These are phyloP conservation scores for Phialocephala sp. DNA, from an alignment of 2,329 filamentous ascomycete genomes.

Conservation along the genomic window DNA sequence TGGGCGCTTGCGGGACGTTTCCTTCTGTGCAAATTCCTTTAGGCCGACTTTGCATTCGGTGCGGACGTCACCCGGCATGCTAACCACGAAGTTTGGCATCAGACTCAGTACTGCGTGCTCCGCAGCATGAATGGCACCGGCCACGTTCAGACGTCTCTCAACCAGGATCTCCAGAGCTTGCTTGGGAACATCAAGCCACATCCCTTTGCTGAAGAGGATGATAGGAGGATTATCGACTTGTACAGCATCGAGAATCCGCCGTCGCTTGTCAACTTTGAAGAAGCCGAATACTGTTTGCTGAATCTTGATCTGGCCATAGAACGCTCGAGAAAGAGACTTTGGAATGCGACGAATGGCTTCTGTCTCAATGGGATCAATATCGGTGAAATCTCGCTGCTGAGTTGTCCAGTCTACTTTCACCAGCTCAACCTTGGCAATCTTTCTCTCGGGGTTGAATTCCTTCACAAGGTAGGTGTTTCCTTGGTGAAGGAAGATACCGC, in stretches of 20 bases:
- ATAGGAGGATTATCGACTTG: constrained; percentile 94
- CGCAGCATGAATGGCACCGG: constrained; percentile 90
- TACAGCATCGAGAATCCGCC: constrained; percentile 87
- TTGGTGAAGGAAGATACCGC: constrained; percentile 95
- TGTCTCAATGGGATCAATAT: constrained; percentile 91
- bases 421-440: constrained; percentile 84
- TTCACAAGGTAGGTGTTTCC: constrained; percentile 91
- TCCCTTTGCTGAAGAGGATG: constrained; percentile 81
- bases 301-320: constrained; percentile 86
- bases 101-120: constrained; percentile 89
- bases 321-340: constrained; percentile 70
- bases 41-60: constrained; percentile 91
- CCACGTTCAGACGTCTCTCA: constrained; percentile 75
- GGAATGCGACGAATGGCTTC: constrained; percentile 80
- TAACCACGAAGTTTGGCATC: constrained; percentile 89
- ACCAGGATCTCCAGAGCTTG: constrained; percentile 79
- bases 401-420: constrained; percentile 97
- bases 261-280: constrained; percentile 91
- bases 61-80: constrained; percentile 86
- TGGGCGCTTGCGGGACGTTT: constrained; percentile 78
- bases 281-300: constrained; percentile 91
- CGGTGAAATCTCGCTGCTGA: constrained; percentile 88
- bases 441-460: constrained; percentile 80
- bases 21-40: constrained; percentile 81
- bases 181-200: constrained; percentile 94